Evolutionary conservation across 768 basidiomycete genomes (phyloP).

Genomic region (Psilocybe azurescens): DNA sequence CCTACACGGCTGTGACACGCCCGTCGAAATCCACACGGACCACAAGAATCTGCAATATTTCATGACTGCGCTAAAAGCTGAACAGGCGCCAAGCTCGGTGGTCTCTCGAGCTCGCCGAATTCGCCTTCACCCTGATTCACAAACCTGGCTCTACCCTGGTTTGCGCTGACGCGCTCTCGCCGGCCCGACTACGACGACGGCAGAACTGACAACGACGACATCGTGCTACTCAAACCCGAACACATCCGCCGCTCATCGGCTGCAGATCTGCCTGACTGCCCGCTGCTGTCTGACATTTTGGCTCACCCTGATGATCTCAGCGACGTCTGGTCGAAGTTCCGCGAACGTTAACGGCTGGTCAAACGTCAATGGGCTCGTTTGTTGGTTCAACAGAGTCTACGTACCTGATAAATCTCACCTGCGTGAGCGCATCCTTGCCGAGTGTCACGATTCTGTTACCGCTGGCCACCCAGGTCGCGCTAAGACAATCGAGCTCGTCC

Average conservation of each 20-base stretch:
- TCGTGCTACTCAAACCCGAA: background rate
- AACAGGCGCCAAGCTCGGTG: conserved; percentile 48
- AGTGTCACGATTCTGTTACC: background rate
- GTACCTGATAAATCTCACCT: no score
- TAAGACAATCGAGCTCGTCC: no score
- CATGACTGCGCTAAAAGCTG: conserved; percentile 38
- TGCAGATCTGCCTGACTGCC: no score
- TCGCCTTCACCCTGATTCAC: conserved; percentile 35
- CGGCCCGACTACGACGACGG: conserved; percentile 2
- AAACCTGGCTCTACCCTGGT: no score
- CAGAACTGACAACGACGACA: background rate
- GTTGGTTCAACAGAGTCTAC: no score
- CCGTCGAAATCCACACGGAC: conserved; percentile 38
- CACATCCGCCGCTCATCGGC: background rate
- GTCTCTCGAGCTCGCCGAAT: conserved; percentile 39
- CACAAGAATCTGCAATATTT: conserved; percentile 52
- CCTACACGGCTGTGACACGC: conserved; percentile 15
- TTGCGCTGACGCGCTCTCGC: background rate
- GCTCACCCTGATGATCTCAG: background rate
- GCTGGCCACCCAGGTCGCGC: conserved; percentile 3
- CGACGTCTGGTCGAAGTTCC: no score
- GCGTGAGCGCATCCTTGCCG: background rate
- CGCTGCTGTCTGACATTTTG: background rate
- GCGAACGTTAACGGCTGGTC: background rate
- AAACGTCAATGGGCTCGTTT: no score